These are phyloP conservation scores for Syzygium malaccense DNA, from an alignment of 441 rosid genomes.

Conservation along the genomic window DNA sequence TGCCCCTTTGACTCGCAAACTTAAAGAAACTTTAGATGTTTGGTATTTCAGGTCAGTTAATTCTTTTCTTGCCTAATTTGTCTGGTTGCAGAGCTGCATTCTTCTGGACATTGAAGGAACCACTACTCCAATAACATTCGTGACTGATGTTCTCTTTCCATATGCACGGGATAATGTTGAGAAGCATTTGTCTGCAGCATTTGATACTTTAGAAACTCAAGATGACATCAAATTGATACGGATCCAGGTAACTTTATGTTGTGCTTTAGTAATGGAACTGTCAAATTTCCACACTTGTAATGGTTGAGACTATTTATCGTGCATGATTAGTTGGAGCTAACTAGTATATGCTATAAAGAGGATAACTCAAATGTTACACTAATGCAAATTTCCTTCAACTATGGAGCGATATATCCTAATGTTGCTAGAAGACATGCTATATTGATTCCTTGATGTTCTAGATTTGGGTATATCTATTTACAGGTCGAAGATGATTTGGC, in stretches of 20 bases:
- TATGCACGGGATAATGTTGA: conserved; percentile 84
- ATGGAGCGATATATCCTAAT: not conserved
- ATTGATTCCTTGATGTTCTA: not conserved
- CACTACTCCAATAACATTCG: conserved; percentile 96
- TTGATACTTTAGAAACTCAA: conserved; percentile 68
- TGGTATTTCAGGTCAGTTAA: not conserved
- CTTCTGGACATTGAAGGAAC: conserved; percentile 98
- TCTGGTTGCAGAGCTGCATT: conserved; percentile 62
- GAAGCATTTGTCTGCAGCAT: conserved; percentile 68
- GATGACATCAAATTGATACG: conserved; percentile 69
- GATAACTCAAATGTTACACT: not conserved
- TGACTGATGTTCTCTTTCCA: conserved; percentile 84
- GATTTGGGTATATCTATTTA: not conserved
- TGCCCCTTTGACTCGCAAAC: not conserved
- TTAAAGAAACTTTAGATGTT: not conserved
- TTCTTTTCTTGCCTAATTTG: not conserved
- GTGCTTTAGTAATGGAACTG: not conserved
- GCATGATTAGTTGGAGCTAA: not conserved
- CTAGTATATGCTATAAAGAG: not conserved
- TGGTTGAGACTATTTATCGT: not conserved
- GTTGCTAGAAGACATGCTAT: not conserved
- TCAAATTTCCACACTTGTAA: not conserved
- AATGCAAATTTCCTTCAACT: not conserved
- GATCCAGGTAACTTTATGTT: conserved; percentile 44
- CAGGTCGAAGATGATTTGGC: conserved; percentile 79